Base-by-base conservation (phyloP, 2,329 filamentous ascomycete genomes). In the Fusarium clavum region DNA sequence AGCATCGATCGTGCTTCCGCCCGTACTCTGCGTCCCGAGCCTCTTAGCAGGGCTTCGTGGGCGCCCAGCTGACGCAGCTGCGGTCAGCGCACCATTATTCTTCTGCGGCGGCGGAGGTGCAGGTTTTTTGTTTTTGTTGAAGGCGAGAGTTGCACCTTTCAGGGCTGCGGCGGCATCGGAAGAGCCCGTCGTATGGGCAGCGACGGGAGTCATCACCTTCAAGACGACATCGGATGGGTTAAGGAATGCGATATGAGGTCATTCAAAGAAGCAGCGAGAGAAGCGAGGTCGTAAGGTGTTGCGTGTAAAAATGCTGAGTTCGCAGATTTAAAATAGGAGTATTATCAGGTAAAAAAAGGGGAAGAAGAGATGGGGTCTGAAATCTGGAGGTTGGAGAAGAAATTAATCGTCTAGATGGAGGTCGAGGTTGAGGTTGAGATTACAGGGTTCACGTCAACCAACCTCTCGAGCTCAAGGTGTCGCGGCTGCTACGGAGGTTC, bases 71-170 rank as follows among this genome's bases (percentile, higher is more conserved):
- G 82, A 81, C 12, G 81, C 80, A 8, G 84, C 83, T n/a, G 84
- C 84, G 11, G 80, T 78, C 46, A 84, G 78, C 45, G 83, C 83
- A 68, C 78, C 81, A 73, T 81, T 82, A 69, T 77, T 75, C 55
- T 67, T 73, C 38, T 70, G 70, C 22, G 70, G 69, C 11, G 71
- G 69, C 14, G 76, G 67, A 24, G 71, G 69, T 41, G 71, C 71
- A 12, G 76, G 75, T 53, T 75, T 74, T 32, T 75, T 53, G 18
- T 53, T 79, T 49, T 82, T 83, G 68, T 81, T 80, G 67, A 89
- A 89, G 22, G 87, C 87, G 27, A 88, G 81, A 13, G 84, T 85
- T 12, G 87, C 87, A 55, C 87, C 87, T 61, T 80, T 83, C 59
- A 88, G 78, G 52, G 86, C 86, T 51, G 85, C 84, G 16, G 83